Evolutionary conservation across 2,329 filamentous ascomycete species (phyloP), one percentile per base, ranked within the genome.

Genomic region (Calonectria montana): DNA sequence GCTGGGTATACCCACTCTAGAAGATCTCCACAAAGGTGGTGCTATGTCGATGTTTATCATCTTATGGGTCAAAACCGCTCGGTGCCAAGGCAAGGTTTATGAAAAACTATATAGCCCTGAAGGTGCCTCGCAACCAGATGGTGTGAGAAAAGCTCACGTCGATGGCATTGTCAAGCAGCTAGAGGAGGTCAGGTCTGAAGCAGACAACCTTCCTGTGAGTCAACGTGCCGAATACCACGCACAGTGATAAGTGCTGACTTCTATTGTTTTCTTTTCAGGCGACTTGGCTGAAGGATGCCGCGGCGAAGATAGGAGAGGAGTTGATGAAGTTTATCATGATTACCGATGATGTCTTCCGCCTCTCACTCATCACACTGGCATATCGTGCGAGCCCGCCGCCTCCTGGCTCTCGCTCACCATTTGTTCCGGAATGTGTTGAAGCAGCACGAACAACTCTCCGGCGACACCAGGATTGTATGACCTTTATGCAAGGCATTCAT

Each of bases 31-130:
- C 4, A 76, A 79, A 7, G 76, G 77, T 16, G 76, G 74, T 0
- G 74, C 79, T 2, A 48, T 81, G 13, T 71, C 76, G 6, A 80
- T 81, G 25, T 83, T 84, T 10, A 87, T 88, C 70, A 79, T 81
- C 13, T 75, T 87, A 1, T 91, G 89, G 87, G 84, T 89, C 35
- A 79, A 83, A 55, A 83, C 88, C 15, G 87, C 88, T n/a, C 84
- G 84, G n/a, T 86, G 89, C 10, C 88, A 91, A 65, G 88, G 89
- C 3, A 84, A 87, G 5, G 87, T 91, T 29, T 91, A 91, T 70
- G 86, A 90, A 76, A 82, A 86, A 4, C 79, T 91, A 2, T 91
- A 91, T 75, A 84, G 83, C 31, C 83, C 84, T 1, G 84, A 82
- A 5, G 83, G 85, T 0, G 80, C 85, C 18, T 77, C 80, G 1